phyloP scores from a whole-genome alignment of 2,329 filamentous ascomycete species.

The Ophiostoma quercus region DNA sequence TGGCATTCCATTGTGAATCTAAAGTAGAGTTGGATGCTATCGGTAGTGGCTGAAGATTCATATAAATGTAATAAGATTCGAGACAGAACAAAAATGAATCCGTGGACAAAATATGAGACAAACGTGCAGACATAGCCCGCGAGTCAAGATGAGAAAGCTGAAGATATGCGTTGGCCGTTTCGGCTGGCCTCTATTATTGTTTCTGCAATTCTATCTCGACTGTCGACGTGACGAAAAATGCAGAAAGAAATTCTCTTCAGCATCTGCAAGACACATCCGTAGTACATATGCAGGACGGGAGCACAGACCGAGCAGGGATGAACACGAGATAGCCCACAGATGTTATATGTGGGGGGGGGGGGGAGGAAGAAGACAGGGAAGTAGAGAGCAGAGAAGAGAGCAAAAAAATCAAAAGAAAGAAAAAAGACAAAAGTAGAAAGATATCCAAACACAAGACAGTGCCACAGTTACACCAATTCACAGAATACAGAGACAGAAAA shows the following conservation, averaged over 20 bases:
- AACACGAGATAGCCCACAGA: constrained; percentile 22
- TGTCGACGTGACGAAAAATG: background rate
- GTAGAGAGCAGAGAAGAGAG: background rate
- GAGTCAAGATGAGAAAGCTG: background rate
- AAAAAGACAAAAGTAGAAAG: background rate
- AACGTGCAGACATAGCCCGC: background rate
- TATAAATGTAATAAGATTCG: background rate
- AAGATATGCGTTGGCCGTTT: background rate
- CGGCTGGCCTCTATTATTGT: background rate
- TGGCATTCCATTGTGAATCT: background rate
- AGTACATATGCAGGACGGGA: constrained; percentile 18
- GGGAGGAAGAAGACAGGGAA: background rate
- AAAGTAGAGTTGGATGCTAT: background rate
- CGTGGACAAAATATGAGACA: background rate
- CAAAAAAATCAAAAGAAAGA: background rate
- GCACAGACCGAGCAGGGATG: constrained; percentile 17
- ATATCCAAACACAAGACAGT: background rate
- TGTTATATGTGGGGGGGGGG: constrained; percentile 17
- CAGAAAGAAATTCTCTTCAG: background rate
- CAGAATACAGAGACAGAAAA: background rate
- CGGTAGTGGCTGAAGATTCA: background rate
- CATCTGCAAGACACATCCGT: constrained; percentile 14
- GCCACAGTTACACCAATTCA: background rate
- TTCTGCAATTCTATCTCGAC: background rate
- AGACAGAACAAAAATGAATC: background rate